Evolutionary conservation across 306 rosid genomes (phyloP), one percentile per base, ranked within the genome.

Genomic region (Medicago arabica): DNA sequence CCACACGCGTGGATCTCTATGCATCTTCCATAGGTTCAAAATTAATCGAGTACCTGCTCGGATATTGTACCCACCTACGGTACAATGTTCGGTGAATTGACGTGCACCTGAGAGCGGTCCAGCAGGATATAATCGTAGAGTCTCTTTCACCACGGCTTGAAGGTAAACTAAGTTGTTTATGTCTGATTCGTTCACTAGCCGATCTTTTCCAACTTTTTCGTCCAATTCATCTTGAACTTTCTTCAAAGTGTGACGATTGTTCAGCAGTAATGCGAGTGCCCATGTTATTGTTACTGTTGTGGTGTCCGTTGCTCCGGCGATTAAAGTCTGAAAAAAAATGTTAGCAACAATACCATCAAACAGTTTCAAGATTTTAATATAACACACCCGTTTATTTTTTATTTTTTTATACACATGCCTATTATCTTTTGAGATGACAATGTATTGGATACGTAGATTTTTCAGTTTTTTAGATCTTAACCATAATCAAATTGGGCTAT

Each of bases 1-100:
- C 79, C 78, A 72, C 0, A 80, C 64, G 0, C 75, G 38, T 15
- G 79, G 83, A 5, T 80, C 75, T 28, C 74, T 67, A 4, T 67
- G 71, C 9, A 73, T 10, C 16, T 80, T 74, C 74, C 76, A 79
- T 2, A 78, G 19, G 76, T 91, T 89, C 19, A 82, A 39, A 1
- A 89, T 25, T 8, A 91, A 21, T 23, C 86, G 74, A 0, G 89
- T 89, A 0, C 97, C 90, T 7, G 59, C 16, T n/a, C 25, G 28
- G 25, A 69, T 69, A 6, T 50, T 15, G 46, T 28, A 69, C 1
- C 47, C 47, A 36, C 74, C 74, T 16, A 69, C 2, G 16, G n/a
- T 31, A 11, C 61, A 49, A 34, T 69, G 7, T 7, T 69, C 74
- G 1, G 74, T 49, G 28, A 69, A 69, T 31, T 28, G 28, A n/a